Percentiles rank a stretch among this genome's conserved stretches.
Evolutionary conservation across 2,329 filamentous ascomycete species (phyloP).

Genomic region (Rutstroemia sp.): DNA sequence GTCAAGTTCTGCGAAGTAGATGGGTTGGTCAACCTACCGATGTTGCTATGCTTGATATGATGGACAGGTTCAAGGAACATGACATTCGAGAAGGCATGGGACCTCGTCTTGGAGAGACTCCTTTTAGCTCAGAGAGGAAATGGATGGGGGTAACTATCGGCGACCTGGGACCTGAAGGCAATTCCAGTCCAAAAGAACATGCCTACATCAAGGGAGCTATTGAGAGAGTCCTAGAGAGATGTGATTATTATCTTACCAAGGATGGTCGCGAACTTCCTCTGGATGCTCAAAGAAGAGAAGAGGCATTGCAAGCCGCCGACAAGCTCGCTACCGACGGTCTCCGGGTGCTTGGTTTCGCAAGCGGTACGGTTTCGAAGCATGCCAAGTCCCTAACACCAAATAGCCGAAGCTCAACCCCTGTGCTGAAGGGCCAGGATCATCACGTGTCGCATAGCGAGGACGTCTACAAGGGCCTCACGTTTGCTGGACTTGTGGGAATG

Average conservation of each 20-base stretch:
- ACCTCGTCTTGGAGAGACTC: constrained; percentile 74
- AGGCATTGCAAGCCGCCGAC: constrained; percentile 73
- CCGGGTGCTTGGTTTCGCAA: constrained; percentile 87
- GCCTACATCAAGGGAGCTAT: constrained; percentile 95
- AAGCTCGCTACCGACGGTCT: constrained; percentile 84
- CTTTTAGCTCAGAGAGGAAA: constrained; percentile 95
- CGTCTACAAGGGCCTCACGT: constrained; percentile 73
- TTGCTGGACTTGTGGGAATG: constrained; percentile 93
- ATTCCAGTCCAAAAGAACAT: constrained; percentile 51
- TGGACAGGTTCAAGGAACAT: constrained; percentile 86
- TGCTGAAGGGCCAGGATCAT: constrained; percentile 25
- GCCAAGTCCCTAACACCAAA: constrained; percentile 31
- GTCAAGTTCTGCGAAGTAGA: constrained; percentile 63
- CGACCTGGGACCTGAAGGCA: constrained; percentile 27
- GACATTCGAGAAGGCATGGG: constrained; percentile 84
- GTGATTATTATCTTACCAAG: constrained; percentile 81
- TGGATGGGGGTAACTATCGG: constrained; percentile 97
- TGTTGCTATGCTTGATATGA: constrained; percentile 88
- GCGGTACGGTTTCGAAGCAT: constrained; percentile 57
- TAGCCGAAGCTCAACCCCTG: constrained; percentile 45
- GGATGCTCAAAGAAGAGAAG: constrained; percentile 65
- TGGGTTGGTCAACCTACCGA: constrained; percentile 98
- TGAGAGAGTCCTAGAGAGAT: constrained; percentile 77
- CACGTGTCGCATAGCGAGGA: constrained; percentile 52
- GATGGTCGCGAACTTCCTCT: constrained; percentile 83